Evolutionary conservation across 352 stramenopile genomes (phyloP).

Genomic region (Pythium graminicola): DNA sequence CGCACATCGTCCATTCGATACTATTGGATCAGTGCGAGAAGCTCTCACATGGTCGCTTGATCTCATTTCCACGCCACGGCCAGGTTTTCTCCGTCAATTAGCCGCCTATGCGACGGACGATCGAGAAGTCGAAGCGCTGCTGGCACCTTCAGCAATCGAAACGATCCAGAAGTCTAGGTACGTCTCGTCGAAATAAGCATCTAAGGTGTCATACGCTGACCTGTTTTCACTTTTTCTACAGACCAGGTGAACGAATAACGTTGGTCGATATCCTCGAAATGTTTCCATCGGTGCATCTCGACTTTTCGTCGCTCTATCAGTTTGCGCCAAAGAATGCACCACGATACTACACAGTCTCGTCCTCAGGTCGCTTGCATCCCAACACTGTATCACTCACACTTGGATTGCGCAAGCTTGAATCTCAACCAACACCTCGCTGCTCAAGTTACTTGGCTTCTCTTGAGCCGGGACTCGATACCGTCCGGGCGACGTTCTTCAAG

Average conservation of each 20-base stretch:
- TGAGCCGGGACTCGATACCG: constrained; percentile 28
- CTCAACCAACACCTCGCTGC: constrained; percentile 58
- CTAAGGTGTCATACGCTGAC: background rate
- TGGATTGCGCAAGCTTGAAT: constrained; percentile 44
- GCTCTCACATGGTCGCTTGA: constrained; percentile 76
- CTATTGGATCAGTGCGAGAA: constrained; percentile 53
- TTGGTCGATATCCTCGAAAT: constrained; percentile 59
- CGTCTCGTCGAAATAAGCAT: background rate
- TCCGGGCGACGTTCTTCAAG: constrained; percentile 62
- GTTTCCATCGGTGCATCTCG: constrained; percentile 58
- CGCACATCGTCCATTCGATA: constrained; percentile 40
- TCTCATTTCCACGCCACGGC: constrained; percentile 48
- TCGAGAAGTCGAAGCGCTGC: constrained; percentile 40
- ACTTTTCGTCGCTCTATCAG: constrained; percentile 61
- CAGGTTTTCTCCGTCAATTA: constrained; percentile 53
- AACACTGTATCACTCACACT: constrained; percentile 68
- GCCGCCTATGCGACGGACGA: constrained; percentile 53
- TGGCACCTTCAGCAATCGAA: constrained; percentile 38
- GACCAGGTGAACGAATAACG: constrained; percentile 29
- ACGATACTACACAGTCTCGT: constrained; percentile 82
- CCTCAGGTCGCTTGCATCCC: constrained; percentile 49
- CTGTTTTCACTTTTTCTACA: constrained; percentile 1
- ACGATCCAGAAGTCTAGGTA: constrained; percentile 41
- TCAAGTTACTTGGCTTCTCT: constrained; percentile 64
- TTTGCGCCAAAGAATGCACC: constrained; percentile 54